Evolutionary conservation across 2,329 filamentous ascomycete species (phyloP).

Genomic region (Cryphonectria radicalis): DNA sequence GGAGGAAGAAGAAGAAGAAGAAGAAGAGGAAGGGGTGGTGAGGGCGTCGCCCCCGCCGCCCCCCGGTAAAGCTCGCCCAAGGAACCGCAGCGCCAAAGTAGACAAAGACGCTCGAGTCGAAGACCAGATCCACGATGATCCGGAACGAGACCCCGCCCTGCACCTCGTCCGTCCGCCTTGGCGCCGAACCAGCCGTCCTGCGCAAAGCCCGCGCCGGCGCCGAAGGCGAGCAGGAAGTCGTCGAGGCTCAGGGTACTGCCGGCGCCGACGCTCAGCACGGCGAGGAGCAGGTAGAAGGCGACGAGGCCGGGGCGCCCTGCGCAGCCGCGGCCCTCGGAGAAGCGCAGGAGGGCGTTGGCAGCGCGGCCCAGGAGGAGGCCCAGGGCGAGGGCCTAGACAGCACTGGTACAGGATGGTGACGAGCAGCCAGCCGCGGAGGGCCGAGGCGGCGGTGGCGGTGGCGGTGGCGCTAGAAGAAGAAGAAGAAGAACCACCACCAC

Average conservation of each 20-base stretch:
- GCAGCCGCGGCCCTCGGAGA: constrained; percentile 24
- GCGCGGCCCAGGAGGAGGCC: constrained; percentile 68
- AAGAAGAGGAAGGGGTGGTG: no score
- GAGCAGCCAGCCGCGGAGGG: constrained; percentile 67
- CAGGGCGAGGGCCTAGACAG: constrained; percentile 64
- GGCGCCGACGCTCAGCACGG: constrained; percentile 34
- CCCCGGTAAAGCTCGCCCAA: constrained; percentile 31
- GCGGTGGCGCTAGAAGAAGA: background rate
- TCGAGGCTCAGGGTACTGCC: constrained; percentile 35
- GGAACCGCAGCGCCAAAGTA: constrained; percentile 35
- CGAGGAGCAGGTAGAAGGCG: constrained; percentile 37
- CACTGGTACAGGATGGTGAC: constrained; percentile 72
- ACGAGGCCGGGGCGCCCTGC: constrained; percentile 27
- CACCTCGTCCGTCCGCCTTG: constrained; percentile 26
- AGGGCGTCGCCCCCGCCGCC: no score
- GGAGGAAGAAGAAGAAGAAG: background rate
- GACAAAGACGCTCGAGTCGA: constrained; percentile 35
- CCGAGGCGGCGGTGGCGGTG: constrained; percentile 43
- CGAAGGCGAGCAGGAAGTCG: constrained; percentile 37
- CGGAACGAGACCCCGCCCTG: constrained; percentile 31
- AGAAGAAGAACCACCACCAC: no score
- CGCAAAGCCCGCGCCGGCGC: constrained; percentile 32
- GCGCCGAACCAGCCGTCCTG: constrained; percentile 30
- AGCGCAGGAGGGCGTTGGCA: constrained; percentile 55
- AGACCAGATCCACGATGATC: constrained; percentile 34